Evolutionary conservation across 805 yeast genomes (phyloP).

Genomic region (Saccharomycopsis microspora): DNA sequence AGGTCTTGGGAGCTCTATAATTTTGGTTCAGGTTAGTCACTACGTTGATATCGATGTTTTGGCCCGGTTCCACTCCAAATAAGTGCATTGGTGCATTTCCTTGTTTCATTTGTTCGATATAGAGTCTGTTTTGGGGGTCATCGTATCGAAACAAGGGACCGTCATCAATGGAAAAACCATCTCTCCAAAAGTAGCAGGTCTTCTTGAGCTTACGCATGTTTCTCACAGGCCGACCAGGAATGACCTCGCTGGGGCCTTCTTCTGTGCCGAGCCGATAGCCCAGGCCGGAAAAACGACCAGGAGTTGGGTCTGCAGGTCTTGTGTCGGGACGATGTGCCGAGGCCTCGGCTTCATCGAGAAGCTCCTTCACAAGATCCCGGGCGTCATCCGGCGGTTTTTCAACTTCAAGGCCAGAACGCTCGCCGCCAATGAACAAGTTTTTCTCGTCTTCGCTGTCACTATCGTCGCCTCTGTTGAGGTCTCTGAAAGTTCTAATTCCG

Average conservation of each 20-base stretch:
- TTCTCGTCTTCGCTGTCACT: constrained; percentile 40
- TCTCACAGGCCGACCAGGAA: constrained; percentile 20
- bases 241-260: constrained; percentile 23
- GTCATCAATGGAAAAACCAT: constrained; percentile 92
- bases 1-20: constrained; percentile 54
- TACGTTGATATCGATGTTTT: constrained; percentile 89
- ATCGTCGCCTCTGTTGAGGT: constrained; percentile 19
- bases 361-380: constrained; percentile 33
- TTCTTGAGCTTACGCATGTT: constrained; percentile 48
- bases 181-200: constrained; percentile 89
- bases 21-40: constrained; percentile 72
- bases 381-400: constrained; percentile 51
- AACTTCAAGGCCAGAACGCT: constrained; percentile 69
- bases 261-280: constrained; percentile 32
- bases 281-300: constrained; percentile 23
- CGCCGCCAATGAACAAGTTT: constrained; percentile 55
- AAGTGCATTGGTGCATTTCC: constrained; percentile 88
- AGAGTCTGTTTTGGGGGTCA: constrained; percentile 78
- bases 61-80: constrained; percentile 76
- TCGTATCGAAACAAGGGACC: constrained; percentile 81
- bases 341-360: constrained; percentile 58
- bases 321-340: constrained; percentile 38
- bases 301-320: constrained; percentile 18
- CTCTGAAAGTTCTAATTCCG: neutral
- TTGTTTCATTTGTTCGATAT: constrained; percentile 67